Evolutionary conservation across 2,329 filamentous ascomycete species (phyloP), one percentile per base, ranked within the genome.

Genomic region (Didymella lethalis): DNA sequence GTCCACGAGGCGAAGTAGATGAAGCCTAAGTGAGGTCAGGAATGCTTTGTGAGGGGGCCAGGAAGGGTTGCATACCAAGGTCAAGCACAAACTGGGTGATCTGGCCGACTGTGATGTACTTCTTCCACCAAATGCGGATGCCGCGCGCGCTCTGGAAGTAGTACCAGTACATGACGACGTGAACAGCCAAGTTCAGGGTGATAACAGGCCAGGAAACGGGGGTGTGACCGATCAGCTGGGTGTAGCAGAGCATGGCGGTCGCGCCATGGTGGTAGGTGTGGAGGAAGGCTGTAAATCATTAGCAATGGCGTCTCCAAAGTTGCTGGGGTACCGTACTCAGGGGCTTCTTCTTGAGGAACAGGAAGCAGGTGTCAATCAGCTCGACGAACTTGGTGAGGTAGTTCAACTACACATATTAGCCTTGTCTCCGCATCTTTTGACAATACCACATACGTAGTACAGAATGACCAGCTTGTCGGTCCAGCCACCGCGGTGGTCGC

Each of bases 141-240:
- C 95, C 95, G 70, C 94, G 93, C 54, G 94, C 93, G 75, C 92
- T 94, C 86, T 98, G 94, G 89, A 98, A 98, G 87, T 98, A 98
- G 88, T 98, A 98, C 93, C 93, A 97, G 89, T 98, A 98, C 94
- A 98, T 98, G 77, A 97, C 91, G 59, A 98, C 94, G 82, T 98
- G 94, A 54, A 98, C 94, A 64, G 87, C 88, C 75, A 98, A 82
- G 86, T 98, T 98, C 71, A 98, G 87, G 53, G 88, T 90, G 77
- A 98, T 98, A 63, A 90, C 89, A 55, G 97, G 92, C 94, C 94
- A 98, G 61, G 93, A 96, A 57, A 98, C 94, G 43, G 94, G 86
- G 45, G 94, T 98, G 75, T 91, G 87, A 68, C 94, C 94, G 74
- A 97, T 90, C 67, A 98, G 88, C 83, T 98, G 94, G 56, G 93